Evolutionary conservation across 768 basidiomycete species (phyloP).

Genomic region (Punctularia strigosozonata): DNA sequence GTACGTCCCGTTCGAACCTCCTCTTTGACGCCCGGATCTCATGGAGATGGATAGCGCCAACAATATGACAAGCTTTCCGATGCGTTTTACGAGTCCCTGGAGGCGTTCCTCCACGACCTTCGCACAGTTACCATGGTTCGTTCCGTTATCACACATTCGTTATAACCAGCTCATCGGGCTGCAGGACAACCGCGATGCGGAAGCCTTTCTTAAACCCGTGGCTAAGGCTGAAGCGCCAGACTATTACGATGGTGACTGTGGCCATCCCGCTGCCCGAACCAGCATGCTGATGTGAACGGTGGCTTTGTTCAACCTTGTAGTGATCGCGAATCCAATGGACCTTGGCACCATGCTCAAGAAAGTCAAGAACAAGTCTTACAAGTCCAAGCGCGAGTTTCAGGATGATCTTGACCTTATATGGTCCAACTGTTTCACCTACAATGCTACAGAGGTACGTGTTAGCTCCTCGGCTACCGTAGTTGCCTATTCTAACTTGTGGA

Average conservation of each 20-base stretch:
- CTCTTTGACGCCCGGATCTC: constrained; percentile 13
- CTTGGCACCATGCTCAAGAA: constrained; percentile 86
- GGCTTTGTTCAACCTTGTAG: no score
- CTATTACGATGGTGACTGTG: constrained; percentile 77
- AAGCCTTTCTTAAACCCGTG: constrained; percentile 90
- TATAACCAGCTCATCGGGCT: constrained; percentile 6
- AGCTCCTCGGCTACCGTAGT: no score
- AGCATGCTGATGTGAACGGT: no score
- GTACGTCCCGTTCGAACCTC: constrained; percentile 37
- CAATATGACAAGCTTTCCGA: constrained; percentile 69
- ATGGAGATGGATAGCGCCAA: constrained; percentile 18
- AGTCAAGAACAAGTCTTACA: constrained; percentile 86
- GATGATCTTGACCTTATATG: constrained; percentile 94
- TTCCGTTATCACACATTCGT: constrained; percentile 19
- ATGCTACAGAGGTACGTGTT: constrained; percentile 72
- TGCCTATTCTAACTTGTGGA: no score
- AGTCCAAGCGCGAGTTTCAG: constrained; percentile 87
- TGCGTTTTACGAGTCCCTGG: constrained; percentile 89
- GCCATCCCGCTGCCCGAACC: no score
- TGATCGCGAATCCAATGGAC: constrained; percentile 94
- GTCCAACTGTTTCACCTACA: constrained; percentile 91
- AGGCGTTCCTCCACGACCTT: constrained; percentile 79
- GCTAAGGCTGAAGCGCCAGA: constrained; percentile 84
- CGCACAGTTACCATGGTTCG: constrained; percentile 61
- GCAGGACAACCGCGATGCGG: constrained; percentile 81